These are phyloP conservation scores for Saccharomycopsis capsularis DNA, from an alignment of 805 yeast genomes.

Conservation along the genomic window DNA sequence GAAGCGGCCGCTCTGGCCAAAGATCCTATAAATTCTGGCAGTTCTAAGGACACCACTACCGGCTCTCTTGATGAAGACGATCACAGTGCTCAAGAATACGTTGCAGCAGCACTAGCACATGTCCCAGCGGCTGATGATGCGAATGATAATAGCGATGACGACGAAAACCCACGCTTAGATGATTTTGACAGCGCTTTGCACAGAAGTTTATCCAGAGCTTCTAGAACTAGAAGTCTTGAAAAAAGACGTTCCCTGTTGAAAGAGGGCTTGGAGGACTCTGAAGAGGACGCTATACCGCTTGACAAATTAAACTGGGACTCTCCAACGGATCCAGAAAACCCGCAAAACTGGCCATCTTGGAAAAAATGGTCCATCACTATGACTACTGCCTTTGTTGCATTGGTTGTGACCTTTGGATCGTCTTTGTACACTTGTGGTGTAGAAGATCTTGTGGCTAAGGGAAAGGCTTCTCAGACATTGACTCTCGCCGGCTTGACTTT, in stretches of 20 bases:
- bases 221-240: slow-evolving; percentile 3
- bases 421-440: slow-evolving; percentile 65
- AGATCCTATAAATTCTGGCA: background rate
- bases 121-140: background rate
- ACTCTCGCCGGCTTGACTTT: slow-evolving; percentile 64
- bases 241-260: slow-evolving; percentile 8
- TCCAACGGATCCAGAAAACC: slow-evolving; percentile 55
- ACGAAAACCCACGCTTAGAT: slow-evolving; percentile 8
- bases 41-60: background rate
- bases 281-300: slow-evolving; percentile 26
- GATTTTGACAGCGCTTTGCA: slow-evolving; percentile 20
- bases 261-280: slow-evolving; percentile 1
- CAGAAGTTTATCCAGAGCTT: slow-evolving; percentile 7
- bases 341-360: slow-evolving; percentile 59
- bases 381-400: slow-evolving; percentile 57
- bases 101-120: too few species aligned
- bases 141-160: background rate
- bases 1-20: background rate
- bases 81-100: background rate
- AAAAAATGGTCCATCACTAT: slow-evolving; percentile 61
- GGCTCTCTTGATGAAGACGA: background rate
- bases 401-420: slow-evolving; percentile 69
- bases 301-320: slow-evolving; percentile 50
- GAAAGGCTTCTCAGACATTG: slow-evolving; percentile 53
- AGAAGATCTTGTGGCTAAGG: slow-evolving; percentile 40